Conservation (phyloP, 805 yeast genomes). For the Kodamaea neixiangensis region DNA sequence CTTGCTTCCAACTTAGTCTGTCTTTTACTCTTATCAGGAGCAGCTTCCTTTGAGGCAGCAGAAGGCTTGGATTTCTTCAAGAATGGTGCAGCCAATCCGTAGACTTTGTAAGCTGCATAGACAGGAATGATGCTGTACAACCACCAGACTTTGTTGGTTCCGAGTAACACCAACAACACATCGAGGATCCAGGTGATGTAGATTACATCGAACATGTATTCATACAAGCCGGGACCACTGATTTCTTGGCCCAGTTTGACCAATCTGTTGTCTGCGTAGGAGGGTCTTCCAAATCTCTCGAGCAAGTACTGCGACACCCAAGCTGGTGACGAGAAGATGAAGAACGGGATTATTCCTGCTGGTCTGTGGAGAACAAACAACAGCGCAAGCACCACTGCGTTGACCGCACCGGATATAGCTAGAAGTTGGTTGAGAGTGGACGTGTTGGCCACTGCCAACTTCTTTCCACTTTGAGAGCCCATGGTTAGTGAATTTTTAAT, state of each 20-base stretch:
- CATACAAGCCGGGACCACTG: conserved; percentile 63
- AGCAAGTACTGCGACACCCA: conserved; percentile 50
- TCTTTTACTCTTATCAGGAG: conserved; percentile 25
- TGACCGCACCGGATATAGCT: conserved; percentile 38
- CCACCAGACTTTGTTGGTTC: conserved; percentile 63
- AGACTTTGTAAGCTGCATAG: conserved; percentile 50
- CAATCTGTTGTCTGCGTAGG: conserved; percentile 46
- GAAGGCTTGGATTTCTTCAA: conserved; percentile 11
- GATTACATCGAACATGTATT: conserved; percentile 69
- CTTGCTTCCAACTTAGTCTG: conserved; percentile 29
- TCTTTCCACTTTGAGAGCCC: conserved; percentile 62
- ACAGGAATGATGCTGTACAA: conserved; percentile 53
- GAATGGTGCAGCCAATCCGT: conserved; percentile 32
- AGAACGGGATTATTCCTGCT: conserved; percentile 38
- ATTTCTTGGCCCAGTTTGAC: conserved; percentile 62
- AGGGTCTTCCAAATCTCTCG: conserved; percentile 65
- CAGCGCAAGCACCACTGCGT: conserved; percentile 32
- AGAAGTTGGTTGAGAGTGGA: conserved; percentile 40
- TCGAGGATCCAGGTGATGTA: conserved; percentile 65
- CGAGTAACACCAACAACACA: conserved; percentile 52
- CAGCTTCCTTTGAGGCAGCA: conserved; percentile 1
- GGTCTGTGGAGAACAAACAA: conserved; percentile 46
- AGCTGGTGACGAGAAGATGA: conserved; percentile 38
- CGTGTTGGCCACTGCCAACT: conserved; percentile 46
- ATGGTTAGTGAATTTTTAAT: conserved; percentile 23